Conservation (phyloP, 1,284 basidiomycete species). For the Trichosporon ovoides region DNA sequence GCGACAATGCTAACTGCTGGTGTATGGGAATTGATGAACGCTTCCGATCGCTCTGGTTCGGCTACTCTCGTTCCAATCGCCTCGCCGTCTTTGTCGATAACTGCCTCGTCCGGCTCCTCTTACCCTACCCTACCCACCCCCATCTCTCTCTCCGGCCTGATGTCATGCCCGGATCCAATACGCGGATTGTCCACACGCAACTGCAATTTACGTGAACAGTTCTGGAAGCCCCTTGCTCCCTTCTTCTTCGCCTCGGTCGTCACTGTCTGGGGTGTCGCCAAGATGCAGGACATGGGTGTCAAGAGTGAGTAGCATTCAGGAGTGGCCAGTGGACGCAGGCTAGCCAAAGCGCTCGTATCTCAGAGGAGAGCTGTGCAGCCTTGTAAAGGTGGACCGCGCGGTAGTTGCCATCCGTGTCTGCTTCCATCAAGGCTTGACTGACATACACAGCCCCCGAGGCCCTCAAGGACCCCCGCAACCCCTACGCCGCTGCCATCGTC, state of each 20-base stretch:
- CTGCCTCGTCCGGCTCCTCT: no score
- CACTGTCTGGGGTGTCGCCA: slow-evolving; percentile 37
- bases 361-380: no score
- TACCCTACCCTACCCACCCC: no score
- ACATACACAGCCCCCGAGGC: slow-evolving; percentile 29
- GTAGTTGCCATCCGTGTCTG: not conserved
- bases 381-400: not conserved
- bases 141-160: not conserved
- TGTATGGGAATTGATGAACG: no score
- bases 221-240: slow-evolving; percentile 41
- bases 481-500: slow-evolving; percentile 25
- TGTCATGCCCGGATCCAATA: not conserved
- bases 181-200: not conserved
- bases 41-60: no score
- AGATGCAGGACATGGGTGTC: slow-evolving; percentile 37
- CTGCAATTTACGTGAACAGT: slow-evolving; percentile 19
- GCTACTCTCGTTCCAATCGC: no score
- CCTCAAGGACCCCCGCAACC: slow-evolving; percentile 37
- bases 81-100: no score
- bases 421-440: not conserved
- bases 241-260: slow-evolving; percentile 40
- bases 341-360: no score
- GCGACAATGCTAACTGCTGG: no score
- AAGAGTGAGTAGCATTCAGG: slow-evolving; percentile 28
- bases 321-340: not conserved